These are phyloP conservation scores for Fusarium buxicola DNA, from an alignment of 2,329 filamentous ascomycete species.

Conservation along the genomic window DNA sequence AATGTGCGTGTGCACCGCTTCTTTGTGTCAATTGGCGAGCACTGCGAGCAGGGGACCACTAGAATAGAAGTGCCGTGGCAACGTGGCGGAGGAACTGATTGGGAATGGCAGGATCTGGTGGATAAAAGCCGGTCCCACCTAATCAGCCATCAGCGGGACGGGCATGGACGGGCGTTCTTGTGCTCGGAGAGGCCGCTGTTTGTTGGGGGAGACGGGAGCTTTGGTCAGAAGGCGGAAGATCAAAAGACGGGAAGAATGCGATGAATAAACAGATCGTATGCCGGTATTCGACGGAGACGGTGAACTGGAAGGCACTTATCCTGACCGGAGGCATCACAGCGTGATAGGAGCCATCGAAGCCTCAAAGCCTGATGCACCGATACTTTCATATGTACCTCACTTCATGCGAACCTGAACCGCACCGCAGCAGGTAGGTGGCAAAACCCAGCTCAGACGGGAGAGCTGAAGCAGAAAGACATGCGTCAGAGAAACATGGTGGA, in stretches of 20 bases:
- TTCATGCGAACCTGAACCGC: conserved; percentile 27
- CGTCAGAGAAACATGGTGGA: too few relatives aligned
- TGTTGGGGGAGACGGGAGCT: conserved; percentile 25
- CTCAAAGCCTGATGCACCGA: conserved; percentile 26
- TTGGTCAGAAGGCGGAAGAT: background rate
- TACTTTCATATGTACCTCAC: background rate
- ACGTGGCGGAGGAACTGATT: conserved; percentile 44
- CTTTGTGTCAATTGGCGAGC: conserved; percentile 20
- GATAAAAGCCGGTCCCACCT: conserved; percentile 34
- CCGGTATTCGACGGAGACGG: background rate
- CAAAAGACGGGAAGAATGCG: conserved; percentile 1
- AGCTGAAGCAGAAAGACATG: too few relatives aligned
- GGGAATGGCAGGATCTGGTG: conserved; percentile 40
- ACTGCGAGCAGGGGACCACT: conserved; percentile 33
- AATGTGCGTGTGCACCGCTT: conserved; percentile 2
- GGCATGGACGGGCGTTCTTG: conserved; percentile 19
- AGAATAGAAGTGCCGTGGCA: conserved; percentile 45
- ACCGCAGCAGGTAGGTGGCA: background rate
- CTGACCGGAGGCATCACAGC: background rate
- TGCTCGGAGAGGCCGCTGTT: conserved; percentile 30
- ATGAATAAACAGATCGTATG: too few relatives aligned
- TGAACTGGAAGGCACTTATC: background rate
- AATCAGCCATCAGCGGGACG: conserved; percentile 15
- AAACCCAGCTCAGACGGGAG: too few relatives aligned
- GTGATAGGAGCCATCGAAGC: too few relatives aligned